A percentile compares a stretch with the other conserved stretches of the same genome.
These are phyloP conservation scores for Lagenidium giganteum DNA, from an alignment of 352 stramenopile genomes.

Conservation along the genomic window DNA sequence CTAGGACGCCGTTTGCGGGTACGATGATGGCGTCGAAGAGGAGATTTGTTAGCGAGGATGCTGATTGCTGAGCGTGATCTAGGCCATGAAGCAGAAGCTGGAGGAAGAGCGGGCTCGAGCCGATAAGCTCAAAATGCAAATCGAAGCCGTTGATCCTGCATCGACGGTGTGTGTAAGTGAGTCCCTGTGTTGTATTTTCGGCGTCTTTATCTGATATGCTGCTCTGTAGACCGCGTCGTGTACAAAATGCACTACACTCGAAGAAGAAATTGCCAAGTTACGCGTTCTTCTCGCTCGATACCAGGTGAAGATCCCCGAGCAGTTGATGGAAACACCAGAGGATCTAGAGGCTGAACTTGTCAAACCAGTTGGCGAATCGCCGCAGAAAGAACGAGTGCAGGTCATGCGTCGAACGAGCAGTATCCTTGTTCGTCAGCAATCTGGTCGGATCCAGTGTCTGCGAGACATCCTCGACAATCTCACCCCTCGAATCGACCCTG, in stretches of 20 bases:
- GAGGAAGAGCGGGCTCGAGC: constrained; percentile 27
- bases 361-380: neutral
- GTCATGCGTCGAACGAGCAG: constrained; percentile 14
- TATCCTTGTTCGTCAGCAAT: constrained; percentile 21
- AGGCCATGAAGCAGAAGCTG: constrained; percentile 50
- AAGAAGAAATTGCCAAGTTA: constrained; percentile 13
- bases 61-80: neutral
- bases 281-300: neutral
- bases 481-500: constrained; percentile 8
- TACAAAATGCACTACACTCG: constrained; percentile 9
- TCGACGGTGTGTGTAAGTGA: neutral
- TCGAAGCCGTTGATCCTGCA: constrained; percentile 17
- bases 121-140: constrained; percentile 26
- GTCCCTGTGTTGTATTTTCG: no score
- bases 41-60: no score
- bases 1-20: constrained; percentile 56
- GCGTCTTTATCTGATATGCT: neutral
- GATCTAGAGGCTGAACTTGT: constrained; percentile 1
- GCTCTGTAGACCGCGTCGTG: neutral
- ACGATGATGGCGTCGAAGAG: no score
- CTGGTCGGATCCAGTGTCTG: constrained; percentile 21
- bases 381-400: constrained; percentile 1
- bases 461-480: constrained; percentile 22
- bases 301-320: constrained; percentile 2
- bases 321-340: neutral